phyloP scores from a whole-genome alignment of 75 land plant genomes.

The Gnetum montanum region DNA sequence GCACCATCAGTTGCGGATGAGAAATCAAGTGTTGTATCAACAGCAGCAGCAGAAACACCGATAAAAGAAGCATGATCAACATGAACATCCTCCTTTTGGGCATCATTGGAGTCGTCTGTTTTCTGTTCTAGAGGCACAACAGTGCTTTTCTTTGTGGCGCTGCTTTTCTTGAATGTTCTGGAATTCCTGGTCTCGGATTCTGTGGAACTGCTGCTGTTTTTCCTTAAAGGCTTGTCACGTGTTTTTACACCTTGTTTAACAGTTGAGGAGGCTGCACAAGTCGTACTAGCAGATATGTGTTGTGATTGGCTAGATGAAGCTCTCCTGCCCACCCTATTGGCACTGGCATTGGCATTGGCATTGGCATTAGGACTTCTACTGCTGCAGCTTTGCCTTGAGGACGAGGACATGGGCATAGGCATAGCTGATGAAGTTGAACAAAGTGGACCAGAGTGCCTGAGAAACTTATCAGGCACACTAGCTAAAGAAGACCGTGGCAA shows the following conservation, averaged over 20 bases:
- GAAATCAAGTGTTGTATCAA: no score
- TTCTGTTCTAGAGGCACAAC: conserved; percentile 72
- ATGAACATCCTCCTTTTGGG: conserved; percentile 33
- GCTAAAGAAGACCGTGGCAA: no score
- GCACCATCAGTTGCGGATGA: conserved; percentile 24
- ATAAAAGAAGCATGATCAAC: not conserved
- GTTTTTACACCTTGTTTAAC: conserved; percentile 25
- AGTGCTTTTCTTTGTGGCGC: conserved; percentile 50
- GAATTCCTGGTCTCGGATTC: conserved; percentile 7
- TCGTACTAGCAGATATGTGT: not conserved
- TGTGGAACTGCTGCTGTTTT: not conserved
- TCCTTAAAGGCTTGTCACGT: conserved; percentile 8
- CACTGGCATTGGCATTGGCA: no score
- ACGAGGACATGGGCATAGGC: no score
- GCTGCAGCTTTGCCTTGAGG: no score
- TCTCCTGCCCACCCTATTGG: no score
- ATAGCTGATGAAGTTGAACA: no score
- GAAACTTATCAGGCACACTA: no score
- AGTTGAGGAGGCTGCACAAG: not conserved
- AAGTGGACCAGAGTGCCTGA: no score
- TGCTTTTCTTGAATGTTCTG: conserved; percentile 32
- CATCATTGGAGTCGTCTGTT: conserved; percentile 70
- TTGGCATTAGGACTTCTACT: no score
- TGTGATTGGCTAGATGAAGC: not conserved
- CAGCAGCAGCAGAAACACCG: conserved; percentile 8